Evolutionary conservation across 2,329 filamentous ascomycete genomes (phyloP), one percentile per base, ranked within the genome.

Genomic region (Exophiala sp.): DNA sequence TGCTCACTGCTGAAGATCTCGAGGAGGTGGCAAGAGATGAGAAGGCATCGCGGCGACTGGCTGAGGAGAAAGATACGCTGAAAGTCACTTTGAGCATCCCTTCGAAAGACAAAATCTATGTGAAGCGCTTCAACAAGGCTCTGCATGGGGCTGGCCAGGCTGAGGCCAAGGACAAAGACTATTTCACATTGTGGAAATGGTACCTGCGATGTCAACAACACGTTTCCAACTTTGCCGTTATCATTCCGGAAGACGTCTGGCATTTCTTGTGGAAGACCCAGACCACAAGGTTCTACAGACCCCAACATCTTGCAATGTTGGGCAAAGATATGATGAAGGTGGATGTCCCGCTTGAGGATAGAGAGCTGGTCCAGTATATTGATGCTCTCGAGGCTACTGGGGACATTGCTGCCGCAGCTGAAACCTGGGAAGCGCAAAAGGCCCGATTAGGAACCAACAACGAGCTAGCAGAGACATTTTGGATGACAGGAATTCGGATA

Each of bases 331-430:
- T 89, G 76, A 75, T 77, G 51, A 76, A 78, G 4, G 78, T 80
- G 14, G 82, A 81, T 6, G 74, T 81, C 45, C 61, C 73, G 1
- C 71, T 91, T 48, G 75, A 71, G 10, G 75, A 78, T 3, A 67
- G 74, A 2, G 85, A 88, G 63, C 81, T 83, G 59, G 71, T 91
- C 14, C 71, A 86, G 24, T 84, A 84, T 32, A 83, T 91, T 32
- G 84, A 89, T 65, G 82, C 86, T 52, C 74, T 87, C 38, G 85
- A 87, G 59, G 73, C 84, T 5, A 78, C 80, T 38, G 86, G 84
- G 2, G 81, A 81, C 67, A 75, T 79, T 52, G 71, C 74, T 4
- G 77, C 81, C 59, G 86, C 86, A 0, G 69, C 87, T 20, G 78
- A 83, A 10, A 78, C 80, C 43, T 89, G 87, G 84, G 81, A 81